Conservation (phyloP, 306 rosid species). For the Cucumis sativus region DNA sequence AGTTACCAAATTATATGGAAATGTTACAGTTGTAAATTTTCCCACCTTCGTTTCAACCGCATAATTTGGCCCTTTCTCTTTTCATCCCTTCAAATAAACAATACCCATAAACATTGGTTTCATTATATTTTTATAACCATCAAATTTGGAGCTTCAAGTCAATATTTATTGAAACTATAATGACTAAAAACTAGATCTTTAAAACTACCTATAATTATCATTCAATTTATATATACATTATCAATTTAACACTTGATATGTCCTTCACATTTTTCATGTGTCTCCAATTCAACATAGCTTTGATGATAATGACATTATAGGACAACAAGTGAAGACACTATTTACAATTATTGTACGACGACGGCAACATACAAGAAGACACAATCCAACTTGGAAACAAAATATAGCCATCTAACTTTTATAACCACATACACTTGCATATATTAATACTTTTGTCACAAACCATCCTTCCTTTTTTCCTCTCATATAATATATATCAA, state of each 20-base stretch:
- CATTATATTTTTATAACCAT: too few species aligned
- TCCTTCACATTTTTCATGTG: neutral
- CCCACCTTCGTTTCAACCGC: neutral
- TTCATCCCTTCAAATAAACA: neutral
- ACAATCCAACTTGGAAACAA: neutral
- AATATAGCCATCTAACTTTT: neutral
- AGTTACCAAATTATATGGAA: neutral
- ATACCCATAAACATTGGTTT: too few species aligned
- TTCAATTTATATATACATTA: too few species aligned
- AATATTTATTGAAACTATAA: too few species aligned
- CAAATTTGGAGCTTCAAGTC: too few species aligned
- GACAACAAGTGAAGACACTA: neutral
- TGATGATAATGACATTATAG: neutral
- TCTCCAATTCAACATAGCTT: neutral
- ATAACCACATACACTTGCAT: neutral
- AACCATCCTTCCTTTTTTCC: neutral
- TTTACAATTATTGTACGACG: neutral
- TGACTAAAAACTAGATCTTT: too few species aligned
- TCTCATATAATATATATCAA: neutral
- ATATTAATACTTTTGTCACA: neutral
- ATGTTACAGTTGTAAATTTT: neutral
- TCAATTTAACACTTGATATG: too few species aligned
- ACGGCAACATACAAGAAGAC: neutral
- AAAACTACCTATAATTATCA: too few species aligned
- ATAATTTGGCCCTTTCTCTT: neutral